Evolutionary conservation across 805 yeast species (phyloP).

Genomic region (Wickerhamomyces hampshirensis): DNA sequence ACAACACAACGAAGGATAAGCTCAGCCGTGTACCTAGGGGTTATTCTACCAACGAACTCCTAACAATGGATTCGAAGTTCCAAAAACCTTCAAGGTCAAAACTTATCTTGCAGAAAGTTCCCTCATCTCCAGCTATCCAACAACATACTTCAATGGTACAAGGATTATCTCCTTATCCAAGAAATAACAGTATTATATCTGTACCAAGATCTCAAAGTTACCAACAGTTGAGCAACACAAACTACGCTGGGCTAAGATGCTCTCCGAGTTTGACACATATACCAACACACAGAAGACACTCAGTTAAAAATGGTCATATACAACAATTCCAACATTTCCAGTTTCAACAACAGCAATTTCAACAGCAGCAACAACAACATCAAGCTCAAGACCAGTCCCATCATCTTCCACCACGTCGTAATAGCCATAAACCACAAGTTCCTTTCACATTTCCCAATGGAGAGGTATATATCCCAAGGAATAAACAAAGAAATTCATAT

Average conservation of each 20-base stretch:
- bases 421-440: constrained; percentile 13
- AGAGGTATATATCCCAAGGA: constrained; percentile 26
- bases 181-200: background rate
- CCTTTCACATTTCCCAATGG: constrained; percentile 28
- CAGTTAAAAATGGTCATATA: constrained; percentile 7
- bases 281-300: constrained; percentile 4
- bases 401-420: constrained; percentile 7
- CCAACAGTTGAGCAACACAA: constrained; percentile 5
- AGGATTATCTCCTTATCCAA: background rate
- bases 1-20: constrained; percentile 3
- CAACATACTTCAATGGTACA: constrained; percentile 1
- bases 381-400: constrained; percentile 1
- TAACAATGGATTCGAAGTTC: constrained; percentile 17
- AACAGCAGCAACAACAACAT: constrained; percentile 5
- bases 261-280: constrained; percentile 3
- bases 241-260: constrained; percentile 5
- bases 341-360: constrained; percentile 4
- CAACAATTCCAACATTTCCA: constrained; percentile 13
- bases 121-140: constrained; percentile 3
- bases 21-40: constrained; percentile 16
- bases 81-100: constrained; percentile 13
- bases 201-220: constrained; percentile 8
- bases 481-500: constrained; percentile 19
- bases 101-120: constrained; percentile 1
- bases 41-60: constrained; percentile 20